Conservation (phyloP, 129 eudicot species). For the Flaveria sonorensis region DNA sequence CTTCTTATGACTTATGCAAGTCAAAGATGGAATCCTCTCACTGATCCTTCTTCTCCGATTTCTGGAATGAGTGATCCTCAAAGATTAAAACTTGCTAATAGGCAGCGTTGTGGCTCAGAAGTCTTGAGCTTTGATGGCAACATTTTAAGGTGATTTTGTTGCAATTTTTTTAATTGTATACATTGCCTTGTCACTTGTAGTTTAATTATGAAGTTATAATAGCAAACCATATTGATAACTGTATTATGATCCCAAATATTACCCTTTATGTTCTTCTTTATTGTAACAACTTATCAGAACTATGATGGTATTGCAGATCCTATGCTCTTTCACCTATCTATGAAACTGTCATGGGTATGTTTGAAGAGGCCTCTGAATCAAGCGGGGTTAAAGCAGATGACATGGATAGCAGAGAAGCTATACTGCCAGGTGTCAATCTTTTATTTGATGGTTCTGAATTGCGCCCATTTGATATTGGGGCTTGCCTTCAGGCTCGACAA, state of each 20-base stretch:
- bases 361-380: constrained; percentile 62
- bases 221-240: not conserved
- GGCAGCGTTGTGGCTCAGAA: constrained; percentile 85
- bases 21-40: constrained; percentile 90
- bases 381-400: constrained; percentile 65
- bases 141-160: constrained; percentile 61
- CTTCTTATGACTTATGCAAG: constrained; percentile 92
- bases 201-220: not conserved
- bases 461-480: constrained; percentile 94
- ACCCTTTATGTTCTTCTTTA: no score
- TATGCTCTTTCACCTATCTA: constrained; percentile 76
- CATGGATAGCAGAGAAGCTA: constrained; percentile 72
- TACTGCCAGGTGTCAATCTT: constrained; percentile 88
- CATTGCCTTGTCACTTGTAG: not conserved
- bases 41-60: constrained; percentile 92
- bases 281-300: no score
- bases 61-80: constrained; percentile 81
- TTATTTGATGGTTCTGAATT: constrained; percentile 87
- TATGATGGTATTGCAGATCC: constrained; percentile 54
- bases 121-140: constrained; percentile 97
- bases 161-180: not conserved
- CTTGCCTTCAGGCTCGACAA: constrained; percentile 97
- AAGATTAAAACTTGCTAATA: constrained; percentile 66
- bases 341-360: constrained; percentile 67
- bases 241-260: not conserved